A percentile compares a stretch with the other conserved stretches of the same genome.
phyloP scores from a whole-genome alignment of 108 stramenopile genomes.

The Skeletonema marinoi region DNA sequence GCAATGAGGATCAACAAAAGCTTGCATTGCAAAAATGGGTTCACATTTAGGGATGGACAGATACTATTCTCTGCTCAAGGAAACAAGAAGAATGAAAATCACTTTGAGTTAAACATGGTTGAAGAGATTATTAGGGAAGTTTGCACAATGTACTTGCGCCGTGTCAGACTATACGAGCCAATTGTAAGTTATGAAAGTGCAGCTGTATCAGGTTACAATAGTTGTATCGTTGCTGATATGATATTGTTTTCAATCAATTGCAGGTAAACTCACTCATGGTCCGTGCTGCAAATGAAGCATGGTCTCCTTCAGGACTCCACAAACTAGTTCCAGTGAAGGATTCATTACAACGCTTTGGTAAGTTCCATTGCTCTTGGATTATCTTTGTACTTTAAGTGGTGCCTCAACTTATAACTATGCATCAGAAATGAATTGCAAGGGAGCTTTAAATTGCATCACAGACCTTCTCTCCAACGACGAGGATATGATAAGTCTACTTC shows the following conservation, averaged over 20 bases:
- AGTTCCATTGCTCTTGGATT: background rate
- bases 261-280: slow-evolving; percentile 58
- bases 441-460: slow-evolving; percentile 68
- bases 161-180: slow-evolving; percentile 84
- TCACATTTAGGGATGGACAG: slow-evolving; percentile 32
- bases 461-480: slow-evolving; percentile 79
- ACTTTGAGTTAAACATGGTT: slow-evolving; percentile 78
- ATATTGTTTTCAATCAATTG: too few species aligned
- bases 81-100: slow-evolving; percentile 42
- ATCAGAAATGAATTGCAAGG: slow-evolving; percentile 74
- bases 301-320: slow-evolving; percentile 73
- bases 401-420: background rate
- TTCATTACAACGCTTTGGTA: slow-evolving; percentile 71
- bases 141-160: slow-evolving; percentile 71
- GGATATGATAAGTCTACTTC: slow-evolving; percentile 75
- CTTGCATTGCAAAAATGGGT: slow-evolving; percentile 29
- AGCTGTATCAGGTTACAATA: too few species aligned
- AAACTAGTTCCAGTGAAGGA: slow-evolving; percentile 85
- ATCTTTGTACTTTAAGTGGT: background rate
- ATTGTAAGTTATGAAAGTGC: slow-evolving; percentile 49
- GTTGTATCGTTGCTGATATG: too few species aligned
- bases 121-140: slow-evolving; percentile 80
- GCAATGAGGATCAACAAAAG: slow-evolving; percentile 28
- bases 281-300: slow-evolving; percentile 66
- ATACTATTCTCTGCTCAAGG: slow-evolving; percentile 12